Conservation (phyloP, 805 yeast species). For the Peterozyma xylosa region DNA sequence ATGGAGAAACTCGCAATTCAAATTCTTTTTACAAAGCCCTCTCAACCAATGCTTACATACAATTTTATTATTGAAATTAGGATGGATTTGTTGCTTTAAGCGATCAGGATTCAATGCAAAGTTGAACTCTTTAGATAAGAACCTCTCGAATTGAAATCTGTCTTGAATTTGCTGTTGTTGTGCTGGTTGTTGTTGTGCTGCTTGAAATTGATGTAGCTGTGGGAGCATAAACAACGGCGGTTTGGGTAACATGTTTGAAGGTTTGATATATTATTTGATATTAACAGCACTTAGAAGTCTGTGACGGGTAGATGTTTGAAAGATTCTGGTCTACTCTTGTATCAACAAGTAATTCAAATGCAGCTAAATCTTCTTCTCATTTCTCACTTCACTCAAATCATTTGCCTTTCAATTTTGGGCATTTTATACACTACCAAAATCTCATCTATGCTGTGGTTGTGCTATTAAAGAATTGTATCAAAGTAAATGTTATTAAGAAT, state of each 20-base stretch:
- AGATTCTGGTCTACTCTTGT: too few relatives aligned
- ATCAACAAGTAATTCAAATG: neutral
- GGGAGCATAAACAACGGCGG: slow-evolving; percentile 6
- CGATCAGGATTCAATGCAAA: slow-evolving; percentile 84
- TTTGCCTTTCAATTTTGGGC: neutral
- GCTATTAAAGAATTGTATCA: too few relatives aligned
- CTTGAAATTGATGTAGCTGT: slow-evolving; percentile 1
- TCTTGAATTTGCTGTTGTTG: slow-evolving; percentile 6
- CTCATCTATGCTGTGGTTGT: too few relatives aligned
- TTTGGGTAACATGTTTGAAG: slow-evolving; percentile 3
- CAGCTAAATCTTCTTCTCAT: neutral
- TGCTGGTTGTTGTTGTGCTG: slow-evolving; percentile 3
- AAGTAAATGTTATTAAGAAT: too few relatives aligned
- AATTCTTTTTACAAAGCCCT: slow-evolving; percentile 94
- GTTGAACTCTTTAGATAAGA: slow-evolving; percentile 69
- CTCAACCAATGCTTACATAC: slow-evolving; percentile 98
- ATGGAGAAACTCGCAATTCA: slow-evolving; percentile 91
- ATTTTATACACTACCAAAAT: neutral
- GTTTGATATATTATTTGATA: too few relatives aligned
- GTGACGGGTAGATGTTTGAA: too few relatives aligned
- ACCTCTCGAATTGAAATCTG: slow-evolving; percentile 66
- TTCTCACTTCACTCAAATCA: neutral
- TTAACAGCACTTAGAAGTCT: too few relatives aligned
- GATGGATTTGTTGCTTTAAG: slow-evolving; percentile 78
- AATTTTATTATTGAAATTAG: slow-evolving; percentile 61